Conservation (phyloP, 257 asterid genomes). For the Rauvolfia tetraphylla region DNA sequence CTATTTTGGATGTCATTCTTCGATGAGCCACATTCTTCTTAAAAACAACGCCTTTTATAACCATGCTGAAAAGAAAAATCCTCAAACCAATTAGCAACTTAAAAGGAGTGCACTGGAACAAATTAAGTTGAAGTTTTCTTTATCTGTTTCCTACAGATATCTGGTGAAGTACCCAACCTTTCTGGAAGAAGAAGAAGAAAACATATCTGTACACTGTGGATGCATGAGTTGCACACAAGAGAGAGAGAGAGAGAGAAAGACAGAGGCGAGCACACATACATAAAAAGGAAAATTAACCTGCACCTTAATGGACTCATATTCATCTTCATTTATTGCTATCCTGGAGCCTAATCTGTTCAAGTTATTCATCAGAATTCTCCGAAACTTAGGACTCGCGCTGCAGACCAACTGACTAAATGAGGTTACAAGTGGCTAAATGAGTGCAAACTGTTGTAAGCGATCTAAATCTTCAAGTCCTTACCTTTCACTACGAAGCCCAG, state of each 20-base stretch:
- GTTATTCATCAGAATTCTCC: not conserved
- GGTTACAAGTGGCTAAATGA: not conserved
- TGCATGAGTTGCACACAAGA: not conserved
- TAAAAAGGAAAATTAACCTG: not conserved
- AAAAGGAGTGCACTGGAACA: constrained; percentile 10
- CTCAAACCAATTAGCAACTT: constrained; percentile 22
- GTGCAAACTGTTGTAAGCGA: not conserved
- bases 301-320: not conserved
- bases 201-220: not conserved
- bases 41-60: constrained; percentile 91
- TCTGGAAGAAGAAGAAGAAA: not conserved
- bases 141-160: not conserved
- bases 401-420: not conserved
- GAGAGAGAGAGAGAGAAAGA: not conserved
- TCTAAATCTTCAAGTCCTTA: constrained; percentile 25
- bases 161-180: not conserved
- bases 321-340: not conserved
- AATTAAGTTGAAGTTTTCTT: not conserved
- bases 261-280: not conserved
- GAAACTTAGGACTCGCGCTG: not conserved
- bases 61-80: constrained; percentile 45
- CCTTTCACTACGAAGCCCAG: constrained; percentile 90
- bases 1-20: constrained; percentile 85
- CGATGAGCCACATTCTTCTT: constrained; percentile 95
- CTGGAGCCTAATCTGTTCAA: not conserved